Base-by-base conservation (phyloP, 2,329 filamentous ascomycete species). In the Neofusicoccum umdonicola region DNA sequence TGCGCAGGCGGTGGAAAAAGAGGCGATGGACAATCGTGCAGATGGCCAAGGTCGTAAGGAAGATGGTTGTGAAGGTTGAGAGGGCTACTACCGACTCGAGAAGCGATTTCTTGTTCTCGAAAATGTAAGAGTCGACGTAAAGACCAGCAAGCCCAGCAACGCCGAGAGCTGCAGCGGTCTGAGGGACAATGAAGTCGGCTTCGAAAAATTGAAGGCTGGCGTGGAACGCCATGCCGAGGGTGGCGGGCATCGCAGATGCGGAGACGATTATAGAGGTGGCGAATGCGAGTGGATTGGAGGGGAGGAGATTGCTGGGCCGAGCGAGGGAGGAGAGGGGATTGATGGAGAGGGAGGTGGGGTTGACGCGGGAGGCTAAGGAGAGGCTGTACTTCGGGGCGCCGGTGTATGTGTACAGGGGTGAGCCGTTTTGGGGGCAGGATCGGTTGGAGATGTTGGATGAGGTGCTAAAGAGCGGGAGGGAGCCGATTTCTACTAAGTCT, bases 341-440 rank as follows among this genome's bases (percentile, higher is more conserved):
- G 13, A 27, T 39, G 6, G 50, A 60, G 50, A 56, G 56, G 60
- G 48, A 42, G 39, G 39, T 17, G 35, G 47, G 9, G 22, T n/a
- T 50, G 19, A 68, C 66, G 34, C 41, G 64, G 34, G 69, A 72
- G 39, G 68, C 68, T 15, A 47, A 68, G n/a, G 13, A 31, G 31
- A 67, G 50, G 27, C 64, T 67, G 8, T 67, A 67, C 15, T 72
- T 72, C 45, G 71, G 71, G 3, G 71, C 67, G 3, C 70, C 70
- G 2, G 52, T 70, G 11, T 72, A 72, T 50, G 45, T 68, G 17
- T 71, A 69, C 22, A 48, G 39, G 15, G 52, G 39, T 3, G 70
- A 73, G 64, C 67, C 69, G 9, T 72, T 73, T 44, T 72, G 71
- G 71, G 70, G 71, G 1, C 71, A 73, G 37, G 71, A 71, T 64